These are phyloP conservation scores for Cystofilobasidium capitatum DNA, from an alignment of 768 basidiomycete genomes.

Conservation along the genomic window DNA sequence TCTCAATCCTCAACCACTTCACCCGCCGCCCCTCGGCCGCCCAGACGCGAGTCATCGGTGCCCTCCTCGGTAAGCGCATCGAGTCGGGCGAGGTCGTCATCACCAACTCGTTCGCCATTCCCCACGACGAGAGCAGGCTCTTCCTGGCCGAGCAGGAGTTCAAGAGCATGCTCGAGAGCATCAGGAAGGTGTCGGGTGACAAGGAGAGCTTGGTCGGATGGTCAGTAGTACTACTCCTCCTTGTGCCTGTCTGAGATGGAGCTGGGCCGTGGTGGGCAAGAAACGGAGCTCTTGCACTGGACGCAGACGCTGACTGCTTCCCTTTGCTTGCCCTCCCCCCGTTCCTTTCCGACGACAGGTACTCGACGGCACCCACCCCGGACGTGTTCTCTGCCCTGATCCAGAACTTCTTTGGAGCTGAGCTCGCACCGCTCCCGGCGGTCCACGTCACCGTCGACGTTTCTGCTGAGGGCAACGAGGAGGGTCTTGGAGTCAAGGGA, in stretches of 20 bases:
- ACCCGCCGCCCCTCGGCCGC: slow-evolving; percentile 63
- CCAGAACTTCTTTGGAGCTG: slow-evolving; percentile 93
- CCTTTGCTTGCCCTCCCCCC: not conserved
- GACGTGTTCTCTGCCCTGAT: slow-evolving; percentile 94
- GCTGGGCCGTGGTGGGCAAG: not conserved
- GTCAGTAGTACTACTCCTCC: slow-evolving; percentile 45
- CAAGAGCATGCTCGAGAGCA: slow-evolving; percentile 80
- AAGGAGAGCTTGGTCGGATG: slow-evolving; percentile 85
- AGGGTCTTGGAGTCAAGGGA: slow-evolving; percentile 67
- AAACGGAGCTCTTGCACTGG: not conserved
- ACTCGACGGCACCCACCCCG: slow-evolving; percentile 79
- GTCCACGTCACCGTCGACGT: slow-evolving; percentile 88
- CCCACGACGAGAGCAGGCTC: slow-evolving; percentile 47
- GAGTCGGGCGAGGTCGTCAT: slow-evolving; percentile 48
- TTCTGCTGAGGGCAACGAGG: slow-evolving; percentile 48
- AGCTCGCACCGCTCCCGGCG: slow-evolving; percentile 69
- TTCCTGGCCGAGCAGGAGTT: slow-evolving; percentile 46
- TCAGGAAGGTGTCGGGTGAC: slow-evolving; percentile 55
- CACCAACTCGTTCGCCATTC: slow-evolving; percentile 78
- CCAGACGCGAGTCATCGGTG: slow-evolving; percentile 81
- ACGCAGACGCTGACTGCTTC: not conserved
- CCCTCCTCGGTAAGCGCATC: slow-evolving; percentile 74
- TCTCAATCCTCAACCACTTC: slow-evolving; percentile 94
- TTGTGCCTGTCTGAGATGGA: not conserved
- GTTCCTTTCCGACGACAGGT: slow-evolving; percentile 48